These are phyloP conservation scores for Bigelowiella natans DNA, from an alignment of 78 protist genomes.

Conservation along the genomic window DNA sequence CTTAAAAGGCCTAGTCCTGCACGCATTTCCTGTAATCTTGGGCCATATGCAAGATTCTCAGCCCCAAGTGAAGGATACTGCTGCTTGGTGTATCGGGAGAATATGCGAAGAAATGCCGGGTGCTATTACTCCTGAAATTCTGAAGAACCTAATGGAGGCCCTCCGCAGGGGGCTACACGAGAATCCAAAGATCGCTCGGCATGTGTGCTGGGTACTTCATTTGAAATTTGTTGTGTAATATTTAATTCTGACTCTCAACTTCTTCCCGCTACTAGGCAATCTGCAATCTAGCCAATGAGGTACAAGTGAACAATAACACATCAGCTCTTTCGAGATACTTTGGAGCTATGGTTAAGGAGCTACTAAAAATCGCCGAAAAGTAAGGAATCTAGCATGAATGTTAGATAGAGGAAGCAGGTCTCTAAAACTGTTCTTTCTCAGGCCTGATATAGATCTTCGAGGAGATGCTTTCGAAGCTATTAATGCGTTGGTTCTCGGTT, in stretches of 20 bases:
- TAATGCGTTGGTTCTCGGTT: not conserved
- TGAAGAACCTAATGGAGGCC: constrained; percentile 8
- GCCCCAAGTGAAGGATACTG: constrained; percentile 55
- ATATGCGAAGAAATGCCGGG: constrained; percentile 39
- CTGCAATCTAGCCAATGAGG: constrained; percentile 39
- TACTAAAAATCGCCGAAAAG: not conserved
- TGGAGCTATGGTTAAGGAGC: not conserved
- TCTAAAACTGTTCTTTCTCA: too few species aligned
- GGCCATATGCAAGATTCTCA: constrained; percentile 26
- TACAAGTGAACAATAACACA: not conserved
- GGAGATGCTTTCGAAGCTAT: constrained; percentile 61
- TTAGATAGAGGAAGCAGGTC: too few species aligned
- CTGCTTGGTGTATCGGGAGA: constrained; percentile 73
- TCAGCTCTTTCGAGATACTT: constrained; percentile 39
- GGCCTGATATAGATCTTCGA: constrained; percentile 43
- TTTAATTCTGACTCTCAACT: not conserved
- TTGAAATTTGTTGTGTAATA: not conserved
- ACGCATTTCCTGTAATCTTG: constrained; percentile 18
- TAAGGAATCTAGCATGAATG: too few species aligned
- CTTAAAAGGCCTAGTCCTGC: not conserved
- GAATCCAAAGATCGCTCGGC: constrained; percentile 48
- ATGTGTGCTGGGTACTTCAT: constrained; percentile 13
- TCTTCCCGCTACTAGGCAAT: too few species aligned
- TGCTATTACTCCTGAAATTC: not conserved
- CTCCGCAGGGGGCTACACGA: constrained; percentile 21